These are phyloP conservation scores for Thelephora ganbajun DNA, from an alignment of 768 basidiomycete species.

Conservation along the genomic window DNA sequence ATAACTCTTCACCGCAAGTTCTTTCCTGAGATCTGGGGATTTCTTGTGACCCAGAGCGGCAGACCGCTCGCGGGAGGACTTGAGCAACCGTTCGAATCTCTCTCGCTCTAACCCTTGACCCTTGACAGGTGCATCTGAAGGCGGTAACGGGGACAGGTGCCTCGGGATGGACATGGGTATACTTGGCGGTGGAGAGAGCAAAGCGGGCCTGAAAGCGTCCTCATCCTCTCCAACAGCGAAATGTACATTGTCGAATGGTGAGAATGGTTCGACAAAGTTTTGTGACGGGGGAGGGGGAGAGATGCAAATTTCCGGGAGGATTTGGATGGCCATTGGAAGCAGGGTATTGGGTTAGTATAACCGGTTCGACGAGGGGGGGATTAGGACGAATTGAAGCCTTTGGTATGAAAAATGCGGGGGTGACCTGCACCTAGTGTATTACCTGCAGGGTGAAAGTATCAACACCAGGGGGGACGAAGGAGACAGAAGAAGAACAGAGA, in stretches of 20 bases:
- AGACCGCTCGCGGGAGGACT: conserved; percentile 44
- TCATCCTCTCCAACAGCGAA: conserved; percentile 16
- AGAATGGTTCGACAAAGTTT: conserved; percentile 37
- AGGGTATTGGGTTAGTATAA: neutral
- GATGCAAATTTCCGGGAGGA: conserved; percentile 56
- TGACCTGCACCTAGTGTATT: conserved; percentile 10
- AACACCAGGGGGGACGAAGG: neutral
- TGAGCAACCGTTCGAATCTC: conserved; percentile 51
- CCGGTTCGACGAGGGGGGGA: conserved; percentile 27
- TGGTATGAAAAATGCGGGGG: conserved; percentile 4
- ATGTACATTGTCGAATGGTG: conserved; percentile 31
- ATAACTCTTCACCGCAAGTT: conserved; percentile 61
- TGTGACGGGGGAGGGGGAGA: conserved; percentile 52
- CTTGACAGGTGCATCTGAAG: conserved; percentile 20
- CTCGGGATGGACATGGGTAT: conserved; percentile 25
- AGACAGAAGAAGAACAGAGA: conserved; percentile 16
- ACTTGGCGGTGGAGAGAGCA: conserved; percentile 43
- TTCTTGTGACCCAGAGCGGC: conserved; percentile 29
- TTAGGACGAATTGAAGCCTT: neutral
- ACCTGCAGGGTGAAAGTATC: neutral
- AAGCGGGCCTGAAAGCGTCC: conserved; percentile 41
- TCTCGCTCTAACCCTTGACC: conserved; percentile 47
- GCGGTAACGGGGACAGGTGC: conserved; percentile 38
- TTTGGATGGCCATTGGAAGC: conserved; percentile 11
- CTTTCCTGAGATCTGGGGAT: conserved; percentile 50